Conservation (phyloP, 176 grass and related monocot species). For the Cenchrus purpureus region DNA sequence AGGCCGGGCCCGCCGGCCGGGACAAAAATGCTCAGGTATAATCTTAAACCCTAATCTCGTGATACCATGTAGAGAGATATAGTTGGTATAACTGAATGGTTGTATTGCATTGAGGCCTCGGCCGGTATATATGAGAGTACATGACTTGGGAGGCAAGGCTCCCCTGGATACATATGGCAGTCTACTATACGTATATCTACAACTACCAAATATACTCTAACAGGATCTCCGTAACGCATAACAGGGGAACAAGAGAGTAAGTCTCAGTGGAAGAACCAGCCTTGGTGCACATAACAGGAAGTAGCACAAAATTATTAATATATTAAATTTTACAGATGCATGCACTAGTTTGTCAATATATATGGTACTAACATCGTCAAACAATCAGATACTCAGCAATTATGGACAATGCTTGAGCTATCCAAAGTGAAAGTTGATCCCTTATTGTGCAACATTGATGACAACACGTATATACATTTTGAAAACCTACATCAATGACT, state of each 20-base stretch:
- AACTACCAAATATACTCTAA: too few relatives aligned
- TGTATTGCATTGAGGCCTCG: too few relatives aligned
- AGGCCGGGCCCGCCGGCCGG: too few relatives aligned
- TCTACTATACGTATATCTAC: too few relatives aligned
- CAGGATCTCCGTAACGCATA: neutral
- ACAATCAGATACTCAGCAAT: neutral
- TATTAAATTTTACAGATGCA: neutral
- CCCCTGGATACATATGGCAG: too few relatives aligned
- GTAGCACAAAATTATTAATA: neutral
- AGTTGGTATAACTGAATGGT: too few relatives aligned
- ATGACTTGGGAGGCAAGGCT: too few relatives aligned
- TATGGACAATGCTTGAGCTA: constrained; percentile 12
- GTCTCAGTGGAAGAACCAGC: neutral
- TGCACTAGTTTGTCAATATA: neutral
- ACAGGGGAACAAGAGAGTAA: neutral
- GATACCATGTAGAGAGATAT: too few relatives aligned
- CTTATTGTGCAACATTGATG: neutral
- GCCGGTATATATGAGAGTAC: too few relatives aligned
- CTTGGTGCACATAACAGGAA: neutral
- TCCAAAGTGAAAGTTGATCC: neutral
- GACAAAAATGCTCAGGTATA: too few relatives aligned
- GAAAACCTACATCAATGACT: constrained; percentile 6
- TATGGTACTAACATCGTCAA: constrained; percentile 24
- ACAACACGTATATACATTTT: constrained; percentile 1
- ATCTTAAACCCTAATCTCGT: too few relatives aligned